A percentile compares a stretch with the other conserved stretches of the same genome.
Evolutionary conservation across 2,329 filamentous ascomycete genomes (phyloP).

Genomic region (Zasmidium cellare): DNA sequence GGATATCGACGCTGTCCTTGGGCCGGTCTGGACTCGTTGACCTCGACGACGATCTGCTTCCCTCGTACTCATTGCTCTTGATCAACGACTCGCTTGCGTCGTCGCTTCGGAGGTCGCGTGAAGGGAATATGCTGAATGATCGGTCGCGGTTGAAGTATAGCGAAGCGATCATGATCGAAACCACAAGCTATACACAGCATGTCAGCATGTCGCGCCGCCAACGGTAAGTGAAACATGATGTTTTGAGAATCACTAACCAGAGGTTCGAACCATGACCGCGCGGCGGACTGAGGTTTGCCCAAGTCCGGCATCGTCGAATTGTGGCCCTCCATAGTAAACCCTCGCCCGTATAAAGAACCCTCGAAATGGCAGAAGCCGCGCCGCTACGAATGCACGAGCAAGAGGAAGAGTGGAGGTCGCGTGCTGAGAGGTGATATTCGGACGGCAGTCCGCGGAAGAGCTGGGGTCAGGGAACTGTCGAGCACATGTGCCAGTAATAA

Average conservation of each 20-base stretch:
- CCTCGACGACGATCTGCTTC: constrained; percentile 21
- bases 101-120: constrained; percentile 9
- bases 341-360: not conserved
- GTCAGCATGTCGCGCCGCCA: constrained; percentile 8
- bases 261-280: constrained; percentile 29
- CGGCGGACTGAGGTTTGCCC: constrained; percentile 28
- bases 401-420: not conserved
- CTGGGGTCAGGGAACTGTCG: not conserved
- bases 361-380: not conserved
- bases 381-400: not conserved
- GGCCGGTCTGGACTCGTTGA: constrained; percentile 35
- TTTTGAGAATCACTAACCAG: constrained; percentile 20
- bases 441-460: not conserved
- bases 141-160: constrained; percentile 42
- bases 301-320: constrained; percentile 9
- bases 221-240: not conserved
- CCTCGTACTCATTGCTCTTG: constrained; percentile 20
- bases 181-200: constrained; percentile 37
- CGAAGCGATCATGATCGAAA: constrained; percentile 44
- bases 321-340: not conserved
- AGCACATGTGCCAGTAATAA: not conserved
- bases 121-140: constrained; percentile 33
- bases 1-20: constrained; percentile 52
- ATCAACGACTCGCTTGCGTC: constrained; percentile 20
- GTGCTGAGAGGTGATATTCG: not conserved